Percentiles rank a stretch among this genome's conserved stretches.
These are phyloP conservation scores for Chenopodium album DNA, from an alignment of 148 eudicot genomes.

Conservation along the genomic window DNA sequence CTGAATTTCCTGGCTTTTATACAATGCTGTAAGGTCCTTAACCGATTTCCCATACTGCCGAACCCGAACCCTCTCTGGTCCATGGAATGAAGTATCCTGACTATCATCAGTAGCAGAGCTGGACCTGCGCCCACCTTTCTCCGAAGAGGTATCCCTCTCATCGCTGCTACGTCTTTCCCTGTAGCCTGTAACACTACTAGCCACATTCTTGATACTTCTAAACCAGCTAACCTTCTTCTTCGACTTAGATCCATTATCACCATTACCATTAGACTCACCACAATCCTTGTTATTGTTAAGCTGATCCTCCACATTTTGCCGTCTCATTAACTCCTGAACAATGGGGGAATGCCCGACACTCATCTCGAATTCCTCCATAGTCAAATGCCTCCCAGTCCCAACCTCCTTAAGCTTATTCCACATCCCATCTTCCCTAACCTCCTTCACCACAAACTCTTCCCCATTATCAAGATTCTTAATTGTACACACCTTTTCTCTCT, in stretches of 20 bases:
- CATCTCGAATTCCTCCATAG: conserved; percentile 92
- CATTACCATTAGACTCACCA: conserved; percentile 40
- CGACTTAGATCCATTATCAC: conserved; percentile 48
- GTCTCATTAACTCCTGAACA: conserved; percentile 89
- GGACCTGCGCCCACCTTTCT: conserved; percentile 79
- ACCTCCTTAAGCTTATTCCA: conserved; percentile 85
- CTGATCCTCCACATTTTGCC: conserved; percentile 79
- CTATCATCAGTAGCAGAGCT: conserved; percentile 98
- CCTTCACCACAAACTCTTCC: conserved; percentile 93
- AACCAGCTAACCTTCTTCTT: conserved; percentile 89
- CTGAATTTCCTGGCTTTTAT: conserved; percentile 83
- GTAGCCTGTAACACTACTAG: conserved; percentile 59
- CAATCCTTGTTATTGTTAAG: conserved; percentile 22
- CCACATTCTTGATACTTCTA: conserved; percentile 74
- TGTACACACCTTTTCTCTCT: conserved; percentile 44
- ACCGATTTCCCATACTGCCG: conserved; percentile 80
- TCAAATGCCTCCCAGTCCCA: conserved; percentile 86
- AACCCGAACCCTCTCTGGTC: conserved; percentile 84
- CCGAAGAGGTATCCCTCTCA: conserved; percentile 85
- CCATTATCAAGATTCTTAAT: conserved; percentile 91
- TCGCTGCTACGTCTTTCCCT: conserved; percentile 79
- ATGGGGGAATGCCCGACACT: conserved; percentile 91
- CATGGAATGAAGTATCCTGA: conserved; percentile 77
- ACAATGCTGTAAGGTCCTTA: conserved; percentile 72
- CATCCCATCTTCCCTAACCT: conserved; percentile 78